These are phyloP conservation scores for Umbelopsis isabellina DNA, from an alignment of 192 early-diverging fungal species.

Conservation along the genomic window DNA sequence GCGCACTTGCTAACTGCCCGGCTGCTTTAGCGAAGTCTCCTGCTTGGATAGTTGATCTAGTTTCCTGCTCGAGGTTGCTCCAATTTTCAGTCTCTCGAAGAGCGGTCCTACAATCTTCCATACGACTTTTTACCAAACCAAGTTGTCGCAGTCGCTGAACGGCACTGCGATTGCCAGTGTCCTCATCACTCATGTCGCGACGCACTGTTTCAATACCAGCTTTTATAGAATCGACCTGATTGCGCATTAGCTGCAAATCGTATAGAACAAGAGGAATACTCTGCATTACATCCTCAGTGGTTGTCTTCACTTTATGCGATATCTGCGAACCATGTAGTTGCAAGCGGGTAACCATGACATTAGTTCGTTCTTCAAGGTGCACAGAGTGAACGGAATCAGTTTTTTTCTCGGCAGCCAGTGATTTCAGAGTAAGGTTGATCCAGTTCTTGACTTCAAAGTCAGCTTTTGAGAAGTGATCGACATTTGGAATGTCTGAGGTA, in stretches of 20 bases:
- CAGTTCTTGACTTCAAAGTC: conserved; percentile 69
- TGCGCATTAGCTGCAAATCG: conserved; percentile 61
- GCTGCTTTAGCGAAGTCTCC: conserved; percentile 67
- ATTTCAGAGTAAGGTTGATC: conserved; percentile 55
- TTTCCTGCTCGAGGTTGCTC: conserved; percentile 72
- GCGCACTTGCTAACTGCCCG: conserved; percentile 63
- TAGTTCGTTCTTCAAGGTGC: conserved; percentile 50
- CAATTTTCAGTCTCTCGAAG: conserved; percentile 81
- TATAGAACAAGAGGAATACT: conserved; percentile 65
- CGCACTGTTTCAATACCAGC: conserved; percentile 48
- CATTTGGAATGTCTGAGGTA: conserved; percentile 12
- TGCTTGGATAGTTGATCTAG: conserved; percentile 61
- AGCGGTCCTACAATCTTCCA: conserved; percentile 63
- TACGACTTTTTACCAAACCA: conserved; percentile 67
- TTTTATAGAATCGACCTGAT: conserved; percentile 53
- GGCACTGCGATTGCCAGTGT: conserved; percentile 34
- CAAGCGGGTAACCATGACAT: conserved; percentile 58
- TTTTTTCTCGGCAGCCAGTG: conserved; percentile 18
- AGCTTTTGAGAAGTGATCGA: conserved; percentile 20
- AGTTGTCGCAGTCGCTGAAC: conserved; percentile 64
- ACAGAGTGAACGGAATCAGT: conserved; percentile 24
- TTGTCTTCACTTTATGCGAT: conserved; percentile 52
- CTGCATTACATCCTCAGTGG: conserved; percentile 59
- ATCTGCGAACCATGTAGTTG: conserved; percentile 62
- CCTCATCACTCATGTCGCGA: conserved; percentile 45